These are phyloP conservation scores for Fusarium lateritium DNA, from an alignment of 2,329 filamentous ascomycete genomes.

Conservation along the genomic window DNA sequence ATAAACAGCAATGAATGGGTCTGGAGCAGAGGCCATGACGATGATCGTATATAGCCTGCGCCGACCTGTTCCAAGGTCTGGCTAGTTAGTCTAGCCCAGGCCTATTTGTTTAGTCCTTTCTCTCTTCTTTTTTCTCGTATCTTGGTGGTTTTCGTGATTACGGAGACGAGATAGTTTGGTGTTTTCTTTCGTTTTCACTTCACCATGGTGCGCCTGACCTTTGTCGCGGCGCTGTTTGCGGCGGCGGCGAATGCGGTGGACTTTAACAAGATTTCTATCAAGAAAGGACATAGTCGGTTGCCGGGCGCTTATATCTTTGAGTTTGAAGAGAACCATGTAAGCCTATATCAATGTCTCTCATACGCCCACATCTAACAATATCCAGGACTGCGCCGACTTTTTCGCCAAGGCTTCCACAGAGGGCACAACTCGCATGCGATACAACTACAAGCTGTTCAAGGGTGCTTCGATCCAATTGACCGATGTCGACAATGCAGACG, in stretches of 20 bases:
- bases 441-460: slow-evolving; percentile 67
- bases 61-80: slow-evolving; percentile 8
- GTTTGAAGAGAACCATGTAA: slow-evolving; percentile 65
- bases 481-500: slow-evolving; percentile 61
- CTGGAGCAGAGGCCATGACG: slow-evolving; percentile 1
- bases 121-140: slow-evolving; percentile 9
- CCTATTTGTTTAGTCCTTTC: slow-evolving; percentile 11
- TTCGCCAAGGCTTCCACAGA: slow-evolving; percentile 41
- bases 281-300: slow-evolving; percentile 50
- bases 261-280: slow-evolving; percentile 44
- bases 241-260: slow-evolving; percentile 51
- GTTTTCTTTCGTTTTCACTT: not conserved
- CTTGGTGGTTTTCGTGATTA: slow-evolving; percentile 22
- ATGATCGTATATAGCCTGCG: slow-evolving; percentile 36
- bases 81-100: slow-evolving; percentile 8
- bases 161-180: slow-evolving; percentile 16
- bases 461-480: slow-evolving; percentile 68
- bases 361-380: not conserved
- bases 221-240: slow-evolving; percentile 56
- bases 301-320: slow-evolving; percentile 68
- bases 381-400: slow-evolving; percentile 39
- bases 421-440: slow-evolving; percentile 63
- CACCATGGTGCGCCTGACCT: slow-evolving; percentile 56
- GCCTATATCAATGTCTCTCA: slow-evolving; percentile 12
- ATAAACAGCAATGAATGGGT: slow-evolving; percentile 10